Percentiles rank a stretch among this genome's conserved stretches.
Conservation (phyloP, 2,329 filamentous ascomycete species). For the Orbilia blumenaviensis region DNA sequence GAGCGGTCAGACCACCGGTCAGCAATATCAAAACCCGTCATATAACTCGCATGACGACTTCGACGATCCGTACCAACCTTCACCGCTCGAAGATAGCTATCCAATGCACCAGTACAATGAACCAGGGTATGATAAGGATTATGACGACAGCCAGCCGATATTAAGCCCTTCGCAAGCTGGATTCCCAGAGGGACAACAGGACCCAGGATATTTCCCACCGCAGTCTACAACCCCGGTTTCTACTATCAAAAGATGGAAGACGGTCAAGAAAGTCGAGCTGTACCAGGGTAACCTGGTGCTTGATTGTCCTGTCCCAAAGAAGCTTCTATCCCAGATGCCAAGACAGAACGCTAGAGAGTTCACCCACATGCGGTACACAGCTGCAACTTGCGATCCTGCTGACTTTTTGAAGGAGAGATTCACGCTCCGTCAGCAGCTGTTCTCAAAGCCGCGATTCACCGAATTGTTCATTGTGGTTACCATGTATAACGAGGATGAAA, state of each 20-base stretch:
- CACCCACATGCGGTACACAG: constrained; percentile 69
- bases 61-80: constrained; percentile 80
- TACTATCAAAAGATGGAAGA: constrained; percentile 89
- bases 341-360: constrained; percentile 78
- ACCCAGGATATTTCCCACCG: constrained; percentile 59
- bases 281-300: constrained; percentile 97
- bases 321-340: constrained; percentile 83
- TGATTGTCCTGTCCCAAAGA: constrained; percentile 92
- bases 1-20: constrained; percentile 70
- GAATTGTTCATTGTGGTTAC: constrained; percentile 78
- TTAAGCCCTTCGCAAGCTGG: constrained; percentile 62
- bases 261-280: constrained; percentile 95
- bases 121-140: constrained; percentile 62
- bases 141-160: constrained; percentile 68
- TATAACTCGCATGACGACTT: constrained; percentile 89
- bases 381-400: constrained; percentile 74
- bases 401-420: constrained; percentile 74
- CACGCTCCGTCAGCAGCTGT: constrained; percentile 74
- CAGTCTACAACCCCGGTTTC: constrained; percentile 67
- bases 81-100: constrained; percentile 68
- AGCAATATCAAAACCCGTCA: constrained; percentile 71
- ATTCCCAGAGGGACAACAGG: constrained; percentile 57
- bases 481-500: constrained; percentile 97
- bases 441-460: constrained; percentile 74
- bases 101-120: constrained; percentile 66